These are phyloP conservation scores for Andrographis paniculata DNA, from an alignment of 305 asterid species.

Conservation along the genomic window DNA sequence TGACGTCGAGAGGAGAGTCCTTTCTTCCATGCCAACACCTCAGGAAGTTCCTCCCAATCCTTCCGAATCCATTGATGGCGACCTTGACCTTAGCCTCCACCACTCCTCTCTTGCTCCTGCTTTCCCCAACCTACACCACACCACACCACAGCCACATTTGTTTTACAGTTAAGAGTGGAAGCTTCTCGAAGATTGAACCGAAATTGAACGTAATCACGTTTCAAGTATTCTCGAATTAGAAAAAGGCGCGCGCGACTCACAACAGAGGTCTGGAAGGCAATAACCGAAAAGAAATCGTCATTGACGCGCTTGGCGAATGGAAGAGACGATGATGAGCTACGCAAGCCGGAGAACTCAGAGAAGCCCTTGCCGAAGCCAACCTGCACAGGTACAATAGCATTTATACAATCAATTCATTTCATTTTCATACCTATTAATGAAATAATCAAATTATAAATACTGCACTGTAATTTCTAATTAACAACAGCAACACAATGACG, in stretches of 20 bases:
- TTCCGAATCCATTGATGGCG: slow-evolving; percentile 62
- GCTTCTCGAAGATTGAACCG: no score
- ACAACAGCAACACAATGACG: no score
- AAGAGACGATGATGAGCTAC: slow-evolving; percentile 50
- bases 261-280: slow-evolving; percentile 53
- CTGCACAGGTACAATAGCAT: slow-evolving; percentile 29
- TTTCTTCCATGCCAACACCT: slow-evolving; percentile 78
- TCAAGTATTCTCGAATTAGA: not conserved
- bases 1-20: slow-evolving; percentile 61
- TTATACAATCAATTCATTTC: no score
- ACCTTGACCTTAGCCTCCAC: slow-evolving; percentile 58
- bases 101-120: slow-evolving; percentile 37
- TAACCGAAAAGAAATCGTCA: slow-evolving; percentile 45
- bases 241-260: slow-evolving; percentile 44
- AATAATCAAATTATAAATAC: no score
- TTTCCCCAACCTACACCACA: slow-evolving; percentile 34
- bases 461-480: no score
- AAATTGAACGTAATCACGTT: not conserved
- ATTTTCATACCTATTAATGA: no score
- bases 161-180: not conserved
- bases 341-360: slow-evolving; percentile 70
- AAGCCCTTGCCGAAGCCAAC: slow-evolving; percentile 64
- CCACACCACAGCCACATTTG: not conserved
- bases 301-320: slow-evolving; percentile 46
- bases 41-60: slow-evolving; percentile 70